Percentiles rank a stretch among this genome's conserved stretches.
These are phyloP conservation scores for Trametes hirsuta DNA, from an alignment of 1,284 basidiomycete genomes.

Conservation along the genomic window DNA sequence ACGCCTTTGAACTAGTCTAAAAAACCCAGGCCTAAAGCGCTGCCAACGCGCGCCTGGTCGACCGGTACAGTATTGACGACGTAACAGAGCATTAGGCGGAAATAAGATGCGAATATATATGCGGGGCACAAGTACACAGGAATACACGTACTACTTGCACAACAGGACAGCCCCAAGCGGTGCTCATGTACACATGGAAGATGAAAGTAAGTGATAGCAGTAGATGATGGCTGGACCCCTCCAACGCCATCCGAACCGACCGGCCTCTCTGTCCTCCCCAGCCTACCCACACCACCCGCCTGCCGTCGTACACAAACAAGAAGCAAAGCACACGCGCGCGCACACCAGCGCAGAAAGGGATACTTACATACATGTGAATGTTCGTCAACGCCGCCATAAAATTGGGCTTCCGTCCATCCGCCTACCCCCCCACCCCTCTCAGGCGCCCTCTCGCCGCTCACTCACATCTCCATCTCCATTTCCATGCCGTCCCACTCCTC, in stretches of 20 bases:
- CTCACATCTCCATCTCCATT: slow-evolving; percentile 44
- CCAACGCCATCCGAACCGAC: background rate
- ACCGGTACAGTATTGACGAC: too few relatives aligned
- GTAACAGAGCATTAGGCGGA: too few relatives aligned
- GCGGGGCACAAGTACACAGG: slow-evolving; percentile 6
- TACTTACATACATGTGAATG: too few relatives aligned
- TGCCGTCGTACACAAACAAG: background rate
- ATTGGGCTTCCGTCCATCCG: background rate
- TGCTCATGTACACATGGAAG: slow-evolving; percentile 14
- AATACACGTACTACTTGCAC: slow-evolving; percentile 19
- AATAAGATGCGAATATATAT: slow-evolving; percentile 4
- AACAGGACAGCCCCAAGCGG: slow-evolving; percentile 11
- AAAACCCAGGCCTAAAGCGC: too few relatives aligned
- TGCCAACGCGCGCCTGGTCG: too few relatives aligned
- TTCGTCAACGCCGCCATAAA: background rate
- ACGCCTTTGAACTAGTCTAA: too few relatives aligned
- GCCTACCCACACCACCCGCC: background rate
- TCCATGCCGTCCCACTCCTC: slow-evolving; percentile 44
- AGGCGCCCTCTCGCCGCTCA: background rate
- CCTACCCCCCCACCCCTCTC: background rate
- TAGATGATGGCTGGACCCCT: background rate
- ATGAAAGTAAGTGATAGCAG: background rate
- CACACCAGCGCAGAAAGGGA: too few relatives aligned
- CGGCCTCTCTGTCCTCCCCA: background rate
- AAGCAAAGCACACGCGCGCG: too few relatives aligned